A percentile compares a stretch with the other conserved stretches of the same genome.
phyloP scores from a whole-genome alignment of 345 rosid genomes.

The Clarkia xantiana region DNA sequence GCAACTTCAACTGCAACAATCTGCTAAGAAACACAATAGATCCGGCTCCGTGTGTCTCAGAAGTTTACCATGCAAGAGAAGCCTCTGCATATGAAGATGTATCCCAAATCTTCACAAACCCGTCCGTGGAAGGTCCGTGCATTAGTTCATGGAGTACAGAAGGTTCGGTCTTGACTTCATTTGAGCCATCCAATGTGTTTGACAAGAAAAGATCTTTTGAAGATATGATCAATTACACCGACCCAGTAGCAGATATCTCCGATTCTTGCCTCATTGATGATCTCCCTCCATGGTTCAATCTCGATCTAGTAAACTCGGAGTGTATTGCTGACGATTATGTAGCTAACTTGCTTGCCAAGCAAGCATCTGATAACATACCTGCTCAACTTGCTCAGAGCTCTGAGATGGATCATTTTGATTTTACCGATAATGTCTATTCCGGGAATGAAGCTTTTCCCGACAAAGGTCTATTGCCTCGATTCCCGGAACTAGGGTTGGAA shows the following conservation, averaged over 20 bases:
- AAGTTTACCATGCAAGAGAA: too few species aligned
- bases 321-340: too few species aligned
- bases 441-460: constrained; percentile 6
- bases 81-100: not conserved
- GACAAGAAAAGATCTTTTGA: constrained; percentile 13
- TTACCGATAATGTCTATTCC: too few species aligned
- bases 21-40: constrained; percentile 13
- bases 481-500: constrained; percentile 63
- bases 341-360: too few species aligned
- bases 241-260: constrained; percentile 27
- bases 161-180: constrained; percentile 29
- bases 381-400: constrained; percentile 10
- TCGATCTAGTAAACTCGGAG: too few species aligned
- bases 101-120: constrained; percentile 8
- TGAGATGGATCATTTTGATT: constrained; percentile 35
- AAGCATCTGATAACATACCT: too few species aligned
- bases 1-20: constrained; percentile 5
- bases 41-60: too few species aligned
- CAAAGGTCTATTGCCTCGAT: constrained; percentile 62
- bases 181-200: constrained; percentile 10
- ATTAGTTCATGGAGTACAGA: constrained; percentile 25
- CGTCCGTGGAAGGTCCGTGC: constrained; percentile 16
- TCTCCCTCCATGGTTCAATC: constrained; percentile 34
- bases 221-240: constrained; percentile 19
- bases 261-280: constrained; percentile 30